These are phyloP conservation scores for Triadica sebifera DNA, from an alignment of 345 rosid genomes.

Conservation along the genomic window DNA sequence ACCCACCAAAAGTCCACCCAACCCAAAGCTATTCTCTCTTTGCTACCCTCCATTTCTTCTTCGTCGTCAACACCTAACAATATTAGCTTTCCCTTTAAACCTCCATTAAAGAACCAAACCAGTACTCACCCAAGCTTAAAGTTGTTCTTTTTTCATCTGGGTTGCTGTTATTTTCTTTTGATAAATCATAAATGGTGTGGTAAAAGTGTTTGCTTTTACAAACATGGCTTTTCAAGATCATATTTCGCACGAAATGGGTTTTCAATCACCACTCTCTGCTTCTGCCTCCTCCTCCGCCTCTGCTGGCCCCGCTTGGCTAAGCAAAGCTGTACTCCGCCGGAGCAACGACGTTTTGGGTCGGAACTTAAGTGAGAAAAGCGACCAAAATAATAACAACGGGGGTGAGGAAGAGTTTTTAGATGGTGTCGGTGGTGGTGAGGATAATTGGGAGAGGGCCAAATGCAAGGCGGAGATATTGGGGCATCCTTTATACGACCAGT, in stretches of 20 bases:
- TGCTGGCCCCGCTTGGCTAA: constrained; percentile 41
- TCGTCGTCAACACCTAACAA: neutral
- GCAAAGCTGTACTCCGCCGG: constrained; percentile 32
- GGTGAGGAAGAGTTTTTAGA: constrained; percentile 20
- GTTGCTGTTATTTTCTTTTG: neutral
- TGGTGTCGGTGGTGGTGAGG: constrained; percentile 17
- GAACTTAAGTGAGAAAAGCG: constrained; percentile 3
- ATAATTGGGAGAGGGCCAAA: constrained; percentile 41
- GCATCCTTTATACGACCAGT: constrained; percentile 49
- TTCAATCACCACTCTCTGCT: constrained; percentile 24
- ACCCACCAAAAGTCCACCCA: constrained; percentile 6
- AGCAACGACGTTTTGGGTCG: constrained; percentile 19
- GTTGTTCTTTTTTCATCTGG: neutral
- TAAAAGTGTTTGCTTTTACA: neutral
- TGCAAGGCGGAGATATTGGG: constrained; percentile 43
- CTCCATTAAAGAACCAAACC: constrained; percentile 1
- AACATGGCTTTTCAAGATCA: constrained; percentile 35
- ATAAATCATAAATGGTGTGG: constrained; percentile 2
- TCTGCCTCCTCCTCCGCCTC: constrained; percentile 15
- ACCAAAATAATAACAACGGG: constrained; percentile 9
- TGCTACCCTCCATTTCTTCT: neutral
- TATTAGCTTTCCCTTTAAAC: neutral
- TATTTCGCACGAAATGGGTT: constrained; percentile 28
- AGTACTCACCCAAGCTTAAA: neutral
- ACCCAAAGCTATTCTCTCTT: neutral